Base-by-base conservation (phyloP, 306 rosid species). In the Argentina anserina region DNA sequence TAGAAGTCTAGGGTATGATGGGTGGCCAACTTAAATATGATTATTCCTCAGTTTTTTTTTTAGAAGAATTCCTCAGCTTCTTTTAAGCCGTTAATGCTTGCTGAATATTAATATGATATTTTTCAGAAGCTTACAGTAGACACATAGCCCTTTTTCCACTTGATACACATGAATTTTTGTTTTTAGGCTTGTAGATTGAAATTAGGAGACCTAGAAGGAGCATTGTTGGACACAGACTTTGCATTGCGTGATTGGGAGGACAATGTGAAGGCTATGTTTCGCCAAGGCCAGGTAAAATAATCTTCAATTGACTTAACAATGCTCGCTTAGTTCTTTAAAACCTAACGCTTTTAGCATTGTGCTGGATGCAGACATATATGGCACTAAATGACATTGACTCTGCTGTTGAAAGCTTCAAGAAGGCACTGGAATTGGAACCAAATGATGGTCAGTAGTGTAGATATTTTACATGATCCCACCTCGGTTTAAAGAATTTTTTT, bases 251-350 rank as follows among this genome's bases (percentile, higher is more conserved):
- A 92, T n/a, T 92, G 87, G 73, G 89, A 81, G 18, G 71, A 86
- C 79, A 89, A 89, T 87, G 97, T 84, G 65, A 92, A 92, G 83
- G 96, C 97, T 65, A 77, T 87, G 80, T 92, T 91, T 69, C 96
- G 97, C 69, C 95, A 91, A 86, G 97, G 97, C 72, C 97, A 89
- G 97, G 97, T 91, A 78, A 81, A 79, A 9, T 50, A 81, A 74
- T 73, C 15, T 75, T 73, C 42, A 63, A 47, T 74, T 68, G 60
- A 33, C 40, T 37, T 66, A 37, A 46, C 9, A 60, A 39, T 74
- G 36, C 60, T 71, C 36, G 29, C 47, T 20, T 47, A 21, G 31
- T 41, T 56, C 66, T 55, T 39, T 39, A 20, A 26, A 40, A 56
- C 26, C 55, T 26, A 18, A 71, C 52, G 5, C 34, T 40, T 2